phyloP scores from a whole-genome alignment of 1,139 yeast genomes.

The Kodamaea ohmeri region DNA sequence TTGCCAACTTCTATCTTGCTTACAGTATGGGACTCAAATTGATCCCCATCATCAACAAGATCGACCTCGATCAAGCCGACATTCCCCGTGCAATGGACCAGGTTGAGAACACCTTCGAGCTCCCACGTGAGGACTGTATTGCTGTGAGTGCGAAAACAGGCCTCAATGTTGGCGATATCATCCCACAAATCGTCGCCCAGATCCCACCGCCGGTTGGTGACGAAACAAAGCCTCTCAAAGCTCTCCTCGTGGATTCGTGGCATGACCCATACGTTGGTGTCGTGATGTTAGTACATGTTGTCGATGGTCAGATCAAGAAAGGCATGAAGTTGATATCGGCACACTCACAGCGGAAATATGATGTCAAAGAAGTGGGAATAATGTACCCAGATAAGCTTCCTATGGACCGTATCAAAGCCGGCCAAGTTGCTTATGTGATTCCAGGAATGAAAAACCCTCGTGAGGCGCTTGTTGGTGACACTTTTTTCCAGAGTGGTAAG shows the following conservation, averaged over 20 bases:
- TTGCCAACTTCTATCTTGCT: slow-evolving; percentile 90
- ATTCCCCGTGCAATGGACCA: slow-evolving; percentile 79
- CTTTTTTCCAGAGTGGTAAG: slow-evolving; percentile 69
- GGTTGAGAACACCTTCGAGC: slow-evolving; percentile 78
- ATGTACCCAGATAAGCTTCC: slow-evolving; percentile 87
- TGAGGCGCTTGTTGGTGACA: slow-evolving; percentile 92
- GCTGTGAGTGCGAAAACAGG: slow-evolving; percentile 95
- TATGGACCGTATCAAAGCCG: slow-evolving; percentile 65
- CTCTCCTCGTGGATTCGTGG: slow-evolving; percentile 93
- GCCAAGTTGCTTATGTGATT: slow-evolving; percentile 91
- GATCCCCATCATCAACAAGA: slow-evolving; percentile 88
- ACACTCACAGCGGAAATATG: slow-evolving; percentile 73
- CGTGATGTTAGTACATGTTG: slow-evolving; percentile 79
- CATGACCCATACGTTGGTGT: slow-evolving; percentile 93
- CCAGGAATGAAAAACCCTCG: slow-evolving; percentile 90
- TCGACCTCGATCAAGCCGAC: slow-evolving; percentile 87
- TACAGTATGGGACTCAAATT: slow-evolving; percentile 78
- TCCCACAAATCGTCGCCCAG: slow-evolving; percentile 76
- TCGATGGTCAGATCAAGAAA: slow-evolving; percentile 72
- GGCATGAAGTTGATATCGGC: slow-evolving; percentile 79
- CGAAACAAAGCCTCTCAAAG: slow-evolving; percentile 57
- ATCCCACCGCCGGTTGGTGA: slow-evolving; percentile 72
- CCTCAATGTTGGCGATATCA: slow-evolving; percentile 63
- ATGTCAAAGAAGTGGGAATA: slow-evolving; percentile 88
- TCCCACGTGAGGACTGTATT: slow-evolving; percentile 70